Percentiles rank a stretch among this genome's conserved stretches.
Conservation (phyloP, 116 monocot species). For the Dioscorea cayenensis region DNA sequence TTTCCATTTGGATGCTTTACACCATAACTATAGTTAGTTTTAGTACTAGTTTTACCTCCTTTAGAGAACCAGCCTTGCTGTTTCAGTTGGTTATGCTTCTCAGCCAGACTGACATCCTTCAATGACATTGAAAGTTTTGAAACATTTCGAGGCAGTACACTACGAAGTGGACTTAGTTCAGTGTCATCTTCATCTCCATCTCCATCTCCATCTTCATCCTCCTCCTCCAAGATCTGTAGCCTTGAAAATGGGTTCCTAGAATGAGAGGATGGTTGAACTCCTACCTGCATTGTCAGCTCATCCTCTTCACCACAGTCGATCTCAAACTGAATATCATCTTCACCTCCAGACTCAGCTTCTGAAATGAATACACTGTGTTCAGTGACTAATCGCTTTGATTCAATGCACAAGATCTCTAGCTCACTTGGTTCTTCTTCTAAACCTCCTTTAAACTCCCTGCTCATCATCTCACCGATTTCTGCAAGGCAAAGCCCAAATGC, state of each 20-base stretch:
- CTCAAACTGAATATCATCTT: conserved; percentile 57
- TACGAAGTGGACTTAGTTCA: background rate
- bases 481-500: conserved; percentile 71
- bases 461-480: conserved; percentile 98
- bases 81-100: conserved; percentile 9
- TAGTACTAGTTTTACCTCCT: conserved; percentile 10
- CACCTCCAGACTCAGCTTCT: conserved; percentile 24
- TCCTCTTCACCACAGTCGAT: conserved; percentile 63
- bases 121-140: conserved; percentile 43
- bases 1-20: conserved; percentile 1
- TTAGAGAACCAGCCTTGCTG: conserved; percentile 7
- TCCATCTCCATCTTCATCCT: conserved; percentile 24
- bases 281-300: conserved; percentile 6
- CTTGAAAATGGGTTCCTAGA: conserved; percentile 53
- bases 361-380: conserved; percentile 33
- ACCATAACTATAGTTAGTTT: conserved; percentile 9
- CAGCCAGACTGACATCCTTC: conserved; percentile 33
- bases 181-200: conserved; percentile 1
- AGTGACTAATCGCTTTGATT: conserved; percentile 52
- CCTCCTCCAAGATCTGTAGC: conserved; percentile 52
- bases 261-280: conserved; percentile 14
- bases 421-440: conserved; percentile 81
- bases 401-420: conserved; percentile 79
- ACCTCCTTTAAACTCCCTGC: conserved; percentile 50
- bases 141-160: conserved; percentile 8